phyloP scores from a whole-genome alignment of 2,329 filamentous ascomycete genomes.

The Fusarium pininemorale region DNA sequence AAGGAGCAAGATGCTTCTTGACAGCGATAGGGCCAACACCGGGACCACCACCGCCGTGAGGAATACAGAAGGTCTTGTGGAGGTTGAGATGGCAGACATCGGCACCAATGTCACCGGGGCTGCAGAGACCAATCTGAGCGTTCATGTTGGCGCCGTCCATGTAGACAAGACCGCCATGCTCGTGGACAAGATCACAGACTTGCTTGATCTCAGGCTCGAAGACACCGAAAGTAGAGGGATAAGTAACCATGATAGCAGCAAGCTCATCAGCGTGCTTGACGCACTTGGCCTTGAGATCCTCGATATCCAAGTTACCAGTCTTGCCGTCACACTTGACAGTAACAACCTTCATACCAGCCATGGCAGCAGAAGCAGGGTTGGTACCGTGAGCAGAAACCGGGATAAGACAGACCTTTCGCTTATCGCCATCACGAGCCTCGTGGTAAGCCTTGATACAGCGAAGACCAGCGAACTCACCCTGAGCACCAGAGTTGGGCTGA shows the following conservation, averaged over 20 bases:
- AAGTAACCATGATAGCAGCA: slow-evolving; percentile 95
- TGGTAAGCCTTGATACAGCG: slow-evolving; percentile 88
- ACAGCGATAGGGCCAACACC: slow-evolving; percentile 95
- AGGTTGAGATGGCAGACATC: slow-evolving; percentile 98
- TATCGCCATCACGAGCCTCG: slow-evolving; percentile 64
- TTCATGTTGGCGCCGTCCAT: slow-evolving; percentile 99
- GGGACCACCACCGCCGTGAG: slow-evolving; percentile 92
- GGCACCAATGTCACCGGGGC: slow-evolving; percentile 94
- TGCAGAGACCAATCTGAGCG: slow-evolving; percentile 94
- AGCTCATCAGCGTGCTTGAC: slow-evolving; percentile 86
- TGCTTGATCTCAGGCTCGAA: slow-evolving; percentile 91
- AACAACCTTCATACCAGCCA: slow-evolving; percentile 95
- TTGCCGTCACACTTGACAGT: slow-evolving; percentile 88
- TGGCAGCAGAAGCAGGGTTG: slow-evolving; percentile 93
- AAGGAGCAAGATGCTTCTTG: slow-evolving; percentile 79
- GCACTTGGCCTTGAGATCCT: slow-evolving; percentile 89
- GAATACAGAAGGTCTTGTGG: slow-evolving; percentile 99
- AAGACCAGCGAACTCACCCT: slow-evolving; percentile 93
- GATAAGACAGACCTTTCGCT: slow-evolving; percentile 91
- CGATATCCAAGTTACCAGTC: slow-evolving; percentile 90
- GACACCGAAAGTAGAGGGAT: slow-evolving; percentile 93
- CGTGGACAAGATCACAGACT: slow-evolving; percentile 85
- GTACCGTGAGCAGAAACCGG: slow-evolving; percentile 95
- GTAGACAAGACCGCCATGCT: slow-evolving; percentile 94
- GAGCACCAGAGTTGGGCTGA: slow-evolving; percentile 94